Percentiles rank a stretch among this genome's conserved stretches.
Conservation (phyloP, 768 basidiomycete genomes). For the Mycena sanguinolenta region DNA sequence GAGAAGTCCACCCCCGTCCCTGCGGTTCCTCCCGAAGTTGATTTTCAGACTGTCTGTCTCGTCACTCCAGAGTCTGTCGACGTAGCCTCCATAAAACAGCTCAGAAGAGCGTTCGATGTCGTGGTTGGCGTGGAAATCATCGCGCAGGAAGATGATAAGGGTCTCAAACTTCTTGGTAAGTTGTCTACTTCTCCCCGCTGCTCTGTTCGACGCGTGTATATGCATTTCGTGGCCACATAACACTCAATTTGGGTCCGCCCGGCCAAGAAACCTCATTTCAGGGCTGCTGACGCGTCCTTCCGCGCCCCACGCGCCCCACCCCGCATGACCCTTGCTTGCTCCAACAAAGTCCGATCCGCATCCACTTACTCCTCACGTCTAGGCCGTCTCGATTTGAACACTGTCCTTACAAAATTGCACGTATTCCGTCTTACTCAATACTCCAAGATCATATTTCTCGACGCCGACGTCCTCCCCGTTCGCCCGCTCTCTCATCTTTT, state of each 20-base stretch:
- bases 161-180: conserved; percentile 88
- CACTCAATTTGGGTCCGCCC: background rate
- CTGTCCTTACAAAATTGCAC: conserved; percentile 97
- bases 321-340: conserved; percentile 24
- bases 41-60: conserved; percentile 88
- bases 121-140: conserved; percentile 96
- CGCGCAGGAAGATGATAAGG: conserved; percentile 72
- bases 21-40: conserved; percentile 68
- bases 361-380: conserved; percentile 35
- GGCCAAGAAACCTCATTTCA: conserved; percentile 6
- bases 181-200: conserved; percentile 35
- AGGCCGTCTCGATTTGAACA: conserved; percentile 95
- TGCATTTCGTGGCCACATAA: conserved; percentile 2
- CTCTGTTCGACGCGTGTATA: conserved; percentile 38
- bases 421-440: conserved; percentile 93
- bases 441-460: conserved; percentile 89
- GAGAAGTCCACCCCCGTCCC: conserved; percentile 80
- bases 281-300: conserved; percentile 33
- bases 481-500: conserved; percentile 96
- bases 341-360: conserved; percentile 12
- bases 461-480: conserved; percentile 91
- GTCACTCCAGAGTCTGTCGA: conserved; percentile 96
- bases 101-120: conserved; percentile 84
- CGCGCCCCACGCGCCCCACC: conserved; percentile 24
- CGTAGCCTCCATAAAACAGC: conserved; percentile 81